Evolutionary conservation across 176 grass and related monocot species (phyloP).

Genomic region (Eremochloa ophiuroides): DNA sequence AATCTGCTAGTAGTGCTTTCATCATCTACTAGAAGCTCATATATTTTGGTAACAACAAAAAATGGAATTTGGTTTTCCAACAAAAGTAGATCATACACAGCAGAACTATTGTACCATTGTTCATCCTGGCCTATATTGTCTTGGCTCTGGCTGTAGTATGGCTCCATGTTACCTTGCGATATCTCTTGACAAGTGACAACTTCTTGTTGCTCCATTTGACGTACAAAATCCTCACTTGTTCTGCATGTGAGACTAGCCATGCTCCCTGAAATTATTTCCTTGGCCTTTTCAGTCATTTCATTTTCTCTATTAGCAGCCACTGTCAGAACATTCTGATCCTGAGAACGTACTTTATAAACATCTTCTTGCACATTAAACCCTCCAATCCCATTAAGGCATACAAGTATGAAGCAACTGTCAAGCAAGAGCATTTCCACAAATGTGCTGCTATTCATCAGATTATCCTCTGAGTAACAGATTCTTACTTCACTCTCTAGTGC

Average conservation of each 20-base stretch:
- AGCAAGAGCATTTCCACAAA: conserved; percentile 16
- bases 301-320: background rate
- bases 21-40: background rate
- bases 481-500: conserved; percentile 1
- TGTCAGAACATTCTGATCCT: background rate
- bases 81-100: background rate
- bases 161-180: background rate
- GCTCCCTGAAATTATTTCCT: background rate
- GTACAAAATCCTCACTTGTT: background rate
- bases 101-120: background rate
- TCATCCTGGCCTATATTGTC: background rate
- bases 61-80: conserved; percentile 12
- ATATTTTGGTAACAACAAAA: background rate
- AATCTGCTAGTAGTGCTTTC: background rate
- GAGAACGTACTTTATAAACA: background rate
- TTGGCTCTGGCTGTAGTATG: background rate
- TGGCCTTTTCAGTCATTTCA: background rate
- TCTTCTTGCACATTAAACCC: background rate
- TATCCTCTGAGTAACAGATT: background rate
- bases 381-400: background rate
- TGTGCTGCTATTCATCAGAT: background rate
- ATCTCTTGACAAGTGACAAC: background rate
- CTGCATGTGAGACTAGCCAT: background rate
- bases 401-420: conserved; percentile 17
- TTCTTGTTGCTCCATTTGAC: background rate